Conservation (phyloP, 306 rosid genomes). For the Cercis canadensis region DNA sequence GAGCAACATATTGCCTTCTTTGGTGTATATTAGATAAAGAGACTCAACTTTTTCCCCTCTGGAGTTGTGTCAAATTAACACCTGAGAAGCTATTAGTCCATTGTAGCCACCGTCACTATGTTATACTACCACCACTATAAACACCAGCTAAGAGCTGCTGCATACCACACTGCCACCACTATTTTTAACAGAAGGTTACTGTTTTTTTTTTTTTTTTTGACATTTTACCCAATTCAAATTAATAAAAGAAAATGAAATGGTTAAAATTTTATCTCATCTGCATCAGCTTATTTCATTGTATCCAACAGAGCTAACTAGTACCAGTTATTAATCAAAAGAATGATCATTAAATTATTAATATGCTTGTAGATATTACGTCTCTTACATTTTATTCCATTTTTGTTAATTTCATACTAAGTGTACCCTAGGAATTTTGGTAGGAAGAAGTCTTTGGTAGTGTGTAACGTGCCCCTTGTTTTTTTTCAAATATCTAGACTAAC, state of each 20-base stretch:
- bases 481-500: slow-evolving; percentile 10
- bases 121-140: too few relatives aligned
- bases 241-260: background rate
- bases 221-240: background rate
- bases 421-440: slow-evolving; percentile 1
- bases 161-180: background rate
- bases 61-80: too few relatives aligned
- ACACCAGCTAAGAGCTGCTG: too few relatives aligned
- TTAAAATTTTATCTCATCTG: background rate
- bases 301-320: background rate
- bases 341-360: background rate
- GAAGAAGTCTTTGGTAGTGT: slow-evolving; percentile 16
- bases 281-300: background rate
- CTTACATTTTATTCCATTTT: slow-evolving; percentile 3
- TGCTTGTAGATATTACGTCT: background rate
- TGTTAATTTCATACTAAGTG: background rate
- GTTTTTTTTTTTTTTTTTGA: too few relatives aligned
- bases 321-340: background rate
- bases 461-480: background rate
- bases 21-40: too few relatives aligned
- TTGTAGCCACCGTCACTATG: too few relatives aligned
- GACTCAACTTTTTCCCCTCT: too few relatives aligned
- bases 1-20: too few relatives aligned
- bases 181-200: background rate
- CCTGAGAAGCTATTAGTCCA: too few relatives aligned